Evolutionary conservation across 768 basidiomycete species (phyloP), one percentile per base, ranked within the genome.

Genomic region (Holtermanniella nyarrowii): DNA sequence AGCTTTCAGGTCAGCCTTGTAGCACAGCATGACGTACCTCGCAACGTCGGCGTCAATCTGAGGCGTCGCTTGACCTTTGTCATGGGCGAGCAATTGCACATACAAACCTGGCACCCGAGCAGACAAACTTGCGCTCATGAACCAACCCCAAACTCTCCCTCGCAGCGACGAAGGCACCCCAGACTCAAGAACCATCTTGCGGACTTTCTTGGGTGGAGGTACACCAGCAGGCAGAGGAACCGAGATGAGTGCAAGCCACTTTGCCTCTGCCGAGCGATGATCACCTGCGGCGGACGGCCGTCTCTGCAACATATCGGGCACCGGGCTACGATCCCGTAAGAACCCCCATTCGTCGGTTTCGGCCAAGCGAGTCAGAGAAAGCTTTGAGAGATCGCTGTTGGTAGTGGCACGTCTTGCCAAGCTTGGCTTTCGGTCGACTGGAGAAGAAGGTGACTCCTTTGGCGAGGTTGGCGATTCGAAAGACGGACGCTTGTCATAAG

Each of bases 341-440:
- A 68, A 70, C 1, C 68, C 68, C 62, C 66, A 70, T 40, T 66
- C 64, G 42, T 70, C 66, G 24, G 65, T 67, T 48, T 67, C 62
- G 1, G 58, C 51, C 42, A 66, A 48, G 24, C 50, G 48, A 42
- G 53, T 22, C 21, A 31, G 42, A 7, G 44, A 46, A 27, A 3
- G 42, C 43, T 18, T 20, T 2, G 50, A 46, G 13, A 31, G 37
- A 21, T 48, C 46, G 27, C 46, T 48, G 16, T 37, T 26, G 25
- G 37, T 26, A 5, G 46, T 48, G 13, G 11, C 18, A 10, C 13
- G 31, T 7, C 31, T 7, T 16, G 16, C 16, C 10, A 37, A 16
- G 16, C 16, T 37, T 16, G 31, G 31, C 31, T 16, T 7, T 7
- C 16, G 7, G 31, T 37, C 16, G 7, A 7, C 10, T 7, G 31